Evolutionary conservation across 176 grass and related monocot genomes (phyloP).

Genomic region (Microstegium vimineum): DNA sequence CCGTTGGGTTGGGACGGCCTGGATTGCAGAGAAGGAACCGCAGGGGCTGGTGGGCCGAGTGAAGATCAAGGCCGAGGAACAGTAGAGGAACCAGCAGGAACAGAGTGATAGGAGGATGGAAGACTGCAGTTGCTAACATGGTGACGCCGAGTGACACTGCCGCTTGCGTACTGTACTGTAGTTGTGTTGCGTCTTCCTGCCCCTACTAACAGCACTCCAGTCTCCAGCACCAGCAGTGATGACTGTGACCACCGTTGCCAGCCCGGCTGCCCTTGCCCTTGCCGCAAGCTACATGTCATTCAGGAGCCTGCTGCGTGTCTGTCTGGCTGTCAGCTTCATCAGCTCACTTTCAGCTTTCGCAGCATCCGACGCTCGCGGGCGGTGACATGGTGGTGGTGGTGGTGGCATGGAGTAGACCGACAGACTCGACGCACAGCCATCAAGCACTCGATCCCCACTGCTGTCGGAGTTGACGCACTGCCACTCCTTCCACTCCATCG

Average conservation of each 20-base stretch:
- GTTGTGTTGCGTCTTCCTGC: not conserved
- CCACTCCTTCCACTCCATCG: not conserved
- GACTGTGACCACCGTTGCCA: not conserved
- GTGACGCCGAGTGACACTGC: not conserved
- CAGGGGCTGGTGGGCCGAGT: not conserved
- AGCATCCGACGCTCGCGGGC: not conserved
- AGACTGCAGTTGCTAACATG: no score
- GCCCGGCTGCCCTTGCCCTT: not conserved
- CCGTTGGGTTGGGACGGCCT: not conserved
- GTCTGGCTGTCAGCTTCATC: not conserved
- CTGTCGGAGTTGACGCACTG: constrained; percentile 31
- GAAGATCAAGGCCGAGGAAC: not conserved
- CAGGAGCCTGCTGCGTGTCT: not conserved
- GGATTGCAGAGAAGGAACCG: no score
- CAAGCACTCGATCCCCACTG: not conserved
- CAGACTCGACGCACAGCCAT: constrained; percentile 34
- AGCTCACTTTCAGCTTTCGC: not conserved
- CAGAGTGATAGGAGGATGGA: not conserved
- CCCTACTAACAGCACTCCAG: not conserved
- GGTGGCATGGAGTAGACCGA: not conserved
- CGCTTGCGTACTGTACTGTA: no score
- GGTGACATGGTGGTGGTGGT: not conserved
- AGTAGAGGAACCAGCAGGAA: not conserved
- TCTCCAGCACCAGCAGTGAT: no score
- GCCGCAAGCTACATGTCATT: constrained; percentile 33